These are phyloP conservation scores for Chamaecyparis obtusa DNA, from an alignment of 75 land plant genomes.

Conservation along the genomic window DNA sequence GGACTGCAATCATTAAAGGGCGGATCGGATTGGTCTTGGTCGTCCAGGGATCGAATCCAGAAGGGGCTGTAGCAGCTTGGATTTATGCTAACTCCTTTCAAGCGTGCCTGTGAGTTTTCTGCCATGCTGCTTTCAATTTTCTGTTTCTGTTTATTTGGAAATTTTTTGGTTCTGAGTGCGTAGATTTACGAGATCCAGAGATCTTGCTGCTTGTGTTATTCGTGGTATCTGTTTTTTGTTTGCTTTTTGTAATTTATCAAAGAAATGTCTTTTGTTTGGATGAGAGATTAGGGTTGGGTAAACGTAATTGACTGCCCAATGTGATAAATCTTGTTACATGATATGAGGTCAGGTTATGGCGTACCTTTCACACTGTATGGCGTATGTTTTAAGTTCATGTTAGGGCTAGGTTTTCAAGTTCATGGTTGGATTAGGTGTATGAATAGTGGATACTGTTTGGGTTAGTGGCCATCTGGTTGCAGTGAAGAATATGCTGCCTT, in stretches of 20 bases:
- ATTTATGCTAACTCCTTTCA: constrained; percentile 10
- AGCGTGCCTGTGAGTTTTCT: constrained; percentile 7
- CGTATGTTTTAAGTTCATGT: not conserved
- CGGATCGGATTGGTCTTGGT: too few species aligned
- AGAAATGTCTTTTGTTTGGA: not conserved
- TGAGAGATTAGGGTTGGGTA: not conserved
- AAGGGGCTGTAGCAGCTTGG: not conserved
- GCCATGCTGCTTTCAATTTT: not conserved
- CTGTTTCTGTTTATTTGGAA: not conserved
- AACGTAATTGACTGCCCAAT: not conserved
- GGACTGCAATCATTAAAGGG: not conserved
- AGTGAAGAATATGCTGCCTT: not conserved
- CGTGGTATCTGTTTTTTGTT: not conserved
- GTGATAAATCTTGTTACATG: not conserved
- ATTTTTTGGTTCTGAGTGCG: not conserved
- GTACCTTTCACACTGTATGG: not conserved
- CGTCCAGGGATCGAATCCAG: not conserved
- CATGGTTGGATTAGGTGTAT: not conserved
- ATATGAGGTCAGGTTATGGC: not conserved
- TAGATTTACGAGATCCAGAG: not conserved
- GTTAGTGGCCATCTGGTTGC: not conserved
- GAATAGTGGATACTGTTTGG: not conserved
- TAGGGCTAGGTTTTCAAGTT: not conserved
- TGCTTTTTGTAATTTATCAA: not conserved
- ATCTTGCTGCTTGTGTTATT: not conserved